Evolutionary conservation across 2,329 filamentous ascomycete genomes (phyloP).

Genomic region (Penicillium sp.): DNA sequence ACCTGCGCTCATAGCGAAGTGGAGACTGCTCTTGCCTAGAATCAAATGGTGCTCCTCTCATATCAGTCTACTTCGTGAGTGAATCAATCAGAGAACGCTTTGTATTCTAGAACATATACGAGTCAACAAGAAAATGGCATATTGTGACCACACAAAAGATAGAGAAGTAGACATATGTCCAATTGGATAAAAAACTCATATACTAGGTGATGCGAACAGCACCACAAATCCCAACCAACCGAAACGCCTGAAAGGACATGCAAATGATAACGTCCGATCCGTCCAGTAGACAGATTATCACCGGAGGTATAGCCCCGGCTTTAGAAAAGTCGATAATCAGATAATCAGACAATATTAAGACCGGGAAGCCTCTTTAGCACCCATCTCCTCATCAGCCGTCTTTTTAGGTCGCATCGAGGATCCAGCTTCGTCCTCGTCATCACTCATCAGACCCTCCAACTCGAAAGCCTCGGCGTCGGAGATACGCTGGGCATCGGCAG

Average conservation of each 20-base stretch:
- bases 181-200: constrained; percentile 1
- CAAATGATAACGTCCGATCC: background rate
- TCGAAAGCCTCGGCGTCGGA: constrained; percentile 91
- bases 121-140: background rate
- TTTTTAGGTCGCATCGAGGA: constrained; percentile 35
- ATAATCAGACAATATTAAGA: background rate
- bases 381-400: constrained; percentile 37
- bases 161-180: constrained; percentile 3
- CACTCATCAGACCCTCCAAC: constrained; percentile 84
- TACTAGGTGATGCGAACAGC: background rate
- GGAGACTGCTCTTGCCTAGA: background rate
- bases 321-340: background rate
- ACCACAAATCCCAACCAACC: background rate
- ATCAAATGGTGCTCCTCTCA: background rate
- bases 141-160: background rate
- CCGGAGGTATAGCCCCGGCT: background rate
- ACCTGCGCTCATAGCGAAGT: too few species aligned
- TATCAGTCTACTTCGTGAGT: background rate
- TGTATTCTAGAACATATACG: background rate
- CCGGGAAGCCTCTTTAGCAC: constrained; percentile 21
- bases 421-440: constrained; percentile 70
- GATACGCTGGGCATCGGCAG: constrained; percentile 56
- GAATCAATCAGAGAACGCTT: background rate
- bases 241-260: constrained; percentile 3
- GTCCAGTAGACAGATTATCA: too few species aligned